Conservation (phyloP, 78 protist species). For the Isochrysis galbana region DNA sequence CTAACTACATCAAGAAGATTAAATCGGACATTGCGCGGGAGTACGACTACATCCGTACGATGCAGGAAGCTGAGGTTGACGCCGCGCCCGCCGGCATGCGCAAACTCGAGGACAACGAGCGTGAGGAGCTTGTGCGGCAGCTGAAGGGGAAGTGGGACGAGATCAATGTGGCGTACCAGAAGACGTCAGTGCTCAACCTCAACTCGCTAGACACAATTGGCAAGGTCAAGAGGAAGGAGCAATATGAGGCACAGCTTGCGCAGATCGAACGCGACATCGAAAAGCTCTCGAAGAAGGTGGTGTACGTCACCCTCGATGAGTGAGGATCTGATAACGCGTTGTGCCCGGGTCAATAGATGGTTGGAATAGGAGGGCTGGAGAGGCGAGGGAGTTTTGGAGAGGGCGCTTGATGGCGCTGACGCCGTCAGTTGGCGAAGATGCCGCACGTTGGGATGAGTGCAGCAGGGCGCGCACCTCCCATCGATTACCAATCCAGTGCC, state of each 20-base stretch:
- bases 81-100: not conserved
- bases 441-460: no score
- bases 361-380: no score
- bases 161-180: constrained; percentile 53
- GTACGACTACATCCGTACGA: constrained; percentile 26
- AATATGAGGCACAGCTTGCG: constrained; percentile 53
- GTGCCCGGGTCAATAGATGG: no score
- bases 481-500: no score
- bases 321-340: no score
- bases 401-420: no score
- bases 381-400: no score
- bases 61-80: constrained; percentile 9
- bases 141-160: constrained; percentile 64
- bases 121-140: constrained; percentile 10
- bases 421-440: no score
- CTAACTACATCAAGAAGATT: constrained; percentile 51
- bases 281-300: constrained; percentile 32
- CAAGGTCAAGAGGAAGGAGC: constrained; percentile 45
- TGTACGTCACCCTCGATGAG: constrained; percentile 27
- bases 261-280: constrained; percentile 52
- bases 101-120: constrained; percentile 45
- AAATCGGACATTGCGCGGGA: constrained; percentile 44
- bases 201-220: constrained; percentile 55
- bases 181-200: constrained; percentile 37
- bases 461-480: no score